Evolutionary conservation across 2,329 filamentous ascomycete species (phyloP).

Genomic region (Talaromyces sp.): DNA sequence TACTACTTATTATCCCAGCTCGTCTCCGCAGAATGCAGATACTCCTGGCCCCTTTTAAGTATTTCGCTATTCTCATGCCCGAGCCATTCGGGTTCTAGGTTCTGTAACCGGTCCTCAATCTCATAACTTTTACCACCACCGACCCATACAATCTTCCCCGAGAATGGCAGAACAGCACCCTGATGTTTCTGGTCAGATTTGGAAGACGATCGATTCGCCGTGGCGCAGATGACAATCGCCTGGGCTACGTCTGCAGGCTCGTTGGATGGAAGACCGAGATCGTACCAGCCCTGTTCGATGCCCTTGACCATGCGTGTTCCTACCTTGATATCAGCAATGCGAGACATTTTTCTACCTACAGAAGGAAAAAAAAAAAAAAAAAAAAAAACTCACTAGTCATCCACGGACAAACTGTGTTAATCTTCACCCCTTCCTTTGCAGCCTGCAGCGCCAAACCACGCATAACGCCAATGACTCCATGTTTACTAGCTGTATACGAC

Average conservation of each 20-base stretch:
- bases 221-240: conserved; percentile 17
- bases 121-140: conserved; percentile 20
- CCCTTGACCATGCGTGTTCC: conserved; percentile 15
- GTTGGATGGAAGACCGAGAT: conserved; percentile 18
- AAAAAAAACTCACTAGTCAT: conserved; percentile 13
- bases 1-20: conserved; percentile 10
- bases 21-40: conserved; percentile 5
- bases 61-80: conserved; percentile 30
- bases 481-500: conserved; percentile 20
- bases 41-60: conserved; percentile 9
- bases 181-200: conserved; percentile 7
- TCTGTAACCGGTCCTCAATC: conserved; percentile 19
- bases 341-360: neutral
- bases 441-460: conserved; percentile 17
- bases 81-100: conserved; percentile 19
- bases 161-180: conserved; percentile 15
- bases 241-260: conserved; percentile 18
- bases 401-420: conserved; percentile 16
- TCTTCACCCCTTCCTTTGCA: conserved; percentile 7
- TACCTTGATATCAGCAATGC: neutral
- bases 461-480: conserved; percentile 21
- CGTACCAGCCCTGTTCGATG: conserved; percentile 19
- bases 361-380: neutral
- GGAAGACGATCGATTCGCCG: conserved; percentile 14
- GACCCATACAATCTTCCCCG: conserved; percentile 20